These are phyloP conservation scores for Coemansia sp. DNA, from an alignment of 192 early-diverging fungal species.

Conservation along the genomic window DNA sequence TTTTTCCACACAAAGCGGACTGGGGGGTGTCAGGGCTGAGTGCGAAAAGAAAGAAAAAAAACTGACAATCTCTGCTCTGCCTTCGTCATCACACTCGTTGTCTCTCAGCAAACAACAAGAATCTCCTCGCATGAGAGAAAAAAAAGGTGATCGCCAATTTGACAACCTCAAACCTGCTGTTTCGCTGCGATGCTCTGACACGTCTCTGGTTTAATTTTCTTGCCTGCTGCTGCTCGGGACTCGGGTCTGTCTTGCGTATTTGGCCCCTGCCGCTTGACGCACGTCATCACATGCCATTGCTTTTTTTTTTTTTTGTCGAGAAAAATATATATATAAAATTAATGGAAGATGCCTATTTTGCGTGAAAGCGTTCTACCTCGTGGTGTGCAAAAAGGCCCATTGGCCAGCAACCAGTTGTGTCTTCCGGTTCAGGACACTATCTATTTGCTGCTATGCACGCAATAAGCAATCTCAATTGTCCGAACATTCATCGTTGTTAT, in stretches of 20 bases:
- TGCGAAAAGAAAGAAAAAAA: not conserved
- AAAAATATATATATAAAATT: not conserved
- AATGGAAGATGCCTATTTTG: conserved; percentile 6
- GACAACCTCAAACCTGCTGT: not conserved
- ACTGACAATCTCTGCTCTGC: not conserved
- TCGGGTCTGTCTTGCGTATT: conserved; percentile 8
- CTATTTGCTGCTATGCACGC: not conserved
- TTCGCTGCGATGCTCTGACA: not conserved
- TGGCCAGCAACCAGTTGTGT: not conserved
- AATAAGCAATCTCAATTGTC: not conserved
- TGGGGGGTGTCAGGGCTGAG: conserved; percentile 1
- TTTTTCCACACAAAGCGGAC: not conserved
- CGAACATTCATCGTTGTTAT: not conserved
- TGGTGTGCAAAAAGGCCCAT: conserved; percentile 8
- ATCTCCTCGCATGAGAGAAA: conserved; percentile 1
- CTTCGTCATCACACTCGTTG: conserved; percentile 2
- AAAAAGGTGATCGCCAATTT: not conserved
- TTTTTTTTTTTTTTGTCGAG: not conserved
- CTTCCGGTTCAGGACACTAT: not conserved
- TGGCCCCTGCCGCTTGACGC: conserved; percentile 11
- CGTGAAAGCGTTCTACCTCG: not conserved
- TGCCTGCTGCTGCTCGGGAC: conserved; percentile 6
- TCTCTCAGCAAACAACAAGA: not conserved
- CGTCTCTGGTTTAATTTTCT: not conserved
- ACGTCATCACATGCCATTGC: conserved; percentile 12